Percentiles rank a stretch among this genome's conserved stretches.
Conservation (phyloP, 1,284 basidiomycete genomes). For the Tylopilus sp. region DNA sequence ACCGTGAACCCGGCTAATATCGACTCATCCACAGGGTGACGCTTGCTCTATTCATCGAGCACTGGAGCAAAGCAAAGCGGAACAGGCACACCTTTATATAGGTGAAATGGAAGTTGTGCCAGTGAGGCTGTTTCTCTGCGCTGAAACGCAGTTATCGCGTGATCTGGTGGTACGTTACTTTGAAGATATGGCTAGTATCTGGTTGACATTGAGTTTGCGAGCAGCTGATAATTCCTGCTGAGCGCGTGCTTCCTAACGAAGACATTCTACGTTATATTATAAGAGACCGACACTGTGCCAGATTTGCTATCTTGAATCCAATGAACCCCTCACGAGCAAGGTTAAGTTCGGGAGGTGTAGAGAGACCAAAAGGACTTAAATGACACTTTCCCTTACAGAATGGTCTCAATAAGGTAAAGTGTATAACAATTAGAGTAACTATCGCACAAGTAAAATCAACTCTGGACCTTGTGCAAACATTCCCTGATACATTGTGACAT, state of each 20-base stretch:
- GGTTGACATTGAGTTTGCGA: not conserved
- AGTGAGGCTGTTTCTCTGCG: conserved; percentile 26
- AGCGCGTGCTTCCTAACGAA: conserved; percentile 9
- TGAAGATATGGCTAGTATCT: not conserved
- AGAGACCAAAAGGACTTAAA: conserved; percentile 18
- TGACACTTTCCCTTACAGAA: conserved; percentile 14
- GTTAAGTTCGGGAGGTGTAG: conserved; percentile 31
- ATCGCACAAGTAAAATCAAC: too few relatives aligned
- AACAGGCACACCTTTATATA: conserved; percentile 43
- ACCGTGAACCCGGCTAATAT: conserved; percentile 38
- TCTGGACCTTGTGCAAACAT: not conserved
- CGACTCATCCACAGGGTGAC: conserved; percentile 22
- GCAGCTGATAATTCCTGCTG: not conserved
- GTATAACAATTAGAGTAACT: not conserved
- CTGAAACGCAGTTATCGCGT: conserved; percentile 38
- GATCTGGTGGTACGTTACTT: conserved; percentile 31
- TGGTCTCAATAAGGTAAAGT: conserved; percentile 28
- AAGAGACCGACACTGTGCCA: conserved; percentile 16
- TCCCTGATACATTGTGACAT: conserved; percentile 17
- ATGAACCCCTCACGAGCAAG: conserved; percentile 17
- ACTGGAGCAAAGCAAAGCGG: conserved; percentile 45
- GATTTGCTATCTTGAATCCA: conserved; percentile 29
- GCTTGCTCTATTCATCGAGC: conserved; percentile 55
- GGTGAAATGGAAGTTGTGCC: conserved; percentile 46
- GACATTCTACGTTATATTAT: conserved; percentile 5